phyloP scores from a whole-genome alignment of 192 early-diverging fungal species.

The Linnemannia exigua region DNA sequence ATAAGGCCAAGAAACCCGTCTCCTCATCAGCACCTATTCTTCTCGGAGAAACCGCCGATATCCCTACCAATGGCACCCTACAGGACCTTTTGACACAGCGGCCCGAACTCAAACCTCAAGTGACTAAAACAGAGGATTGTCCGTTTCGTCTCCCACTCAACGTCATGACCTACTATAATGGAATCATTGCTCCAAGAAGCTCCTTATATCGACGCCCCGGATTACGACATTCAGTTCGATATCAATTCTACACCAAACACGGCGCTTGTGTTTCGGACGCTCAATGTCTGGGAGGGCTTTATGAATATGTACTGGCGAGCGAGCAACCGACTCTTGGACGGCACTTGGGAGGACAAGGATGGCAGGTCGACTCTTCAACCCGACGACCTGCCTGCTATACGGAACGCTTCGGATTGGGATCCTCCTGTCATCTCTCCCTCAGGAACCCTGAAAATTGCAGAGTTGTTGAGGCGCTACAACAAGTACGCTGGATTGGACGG shows the following conservation, averaged over 20 bases:
- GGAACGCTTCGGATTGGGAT: neutral
- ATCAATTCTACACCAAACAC: conserved; percentile 14
- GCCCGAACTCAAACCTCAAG: conserved; percentile 15
- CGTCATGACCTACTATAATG: neutral
- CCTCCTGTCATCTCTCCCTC: conserved; percentile 16
- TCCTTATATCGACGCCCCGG: conserved; percentile 33
- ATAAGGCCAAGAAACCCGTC: conserved; percentile 34
- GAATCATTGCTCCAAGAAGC: conserved; percentile 19
- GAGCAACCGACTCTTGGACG: conserved; percentile 35
- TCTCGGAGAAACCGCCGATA: conserved; percentile 19
- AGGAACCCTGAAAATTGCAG: conserved; percentile 23
- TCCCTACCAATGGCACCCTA: conserved; percentile 30
- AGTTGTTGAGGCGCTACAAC: conserved; percentile 33
- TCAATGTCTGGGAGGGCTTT: conserved; percentile 54
- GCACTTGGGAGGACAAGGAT: conserved; percentile 30
- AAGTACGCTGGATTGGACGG: conserved; percentile 39
- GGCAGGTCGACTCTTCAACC: conserved; percentile 1
- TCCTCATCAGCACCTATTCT: conserved; percentile 17
- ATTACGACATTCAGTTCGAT: conserved; percentile 37
- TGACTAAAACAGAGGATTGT: conserved; percentile 6
- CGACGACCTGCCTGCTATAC: neutral
- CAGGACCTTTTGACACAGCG: conserved; percentile 31
- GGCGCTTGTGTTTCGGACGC: conserved; percentile 22
- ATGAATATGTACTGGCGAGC: conserved; percentile 60
- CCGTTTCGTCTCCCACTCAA: conserved; percentile 11